A percentile compares a stretch with the other conserved stretches of the same genome.
phyloP scores from a whole-genome alignment of 352 stramenopile species.

The Phytophthora quininea region DNA sequence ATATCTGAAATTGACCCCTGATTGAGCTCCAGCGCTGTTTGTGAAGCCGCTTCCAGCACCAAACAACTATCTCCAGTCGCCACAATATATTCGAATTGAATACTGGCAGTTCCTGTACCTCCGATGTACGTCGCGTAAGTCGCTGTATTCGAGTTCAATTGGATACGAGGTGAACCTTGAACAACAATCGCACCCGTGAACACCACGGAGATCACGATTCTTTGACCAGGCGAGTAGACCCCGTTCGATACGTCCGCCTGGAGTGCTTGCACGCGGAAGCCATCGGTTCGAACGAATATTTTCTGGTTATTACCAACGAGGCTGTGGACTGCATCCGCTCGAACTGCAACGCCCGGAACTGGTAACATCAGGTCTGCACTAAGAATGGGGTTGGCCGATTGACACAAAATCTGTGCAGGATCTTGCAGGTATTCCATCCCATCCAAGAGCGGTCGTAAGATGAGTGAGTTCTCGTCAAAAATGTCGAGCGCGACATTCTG shows the following conservation, averaged over 20 bases:
- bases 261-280: constrained; percentile 47
- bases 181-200: constrained; percentile 61
- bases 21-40: constrained; percentile 54
- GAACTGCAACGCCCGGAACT: constrained; percentile 43
- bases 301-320: constrained; percentile 64
- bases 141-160: constrained; percentile 53
- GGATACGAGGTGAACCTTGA: constrained; percentile 51
- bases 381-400: constrained; percentile 38
- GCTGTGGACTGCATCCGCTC: constrained; percentile 56
- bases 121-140: constrained; percentile 55
- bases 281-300: constrained; percentile 71
- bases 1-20: constrained; percentile 57
- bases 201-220: constrained; percentile 50
- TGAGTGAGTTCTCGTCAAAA: constrained; percentile 43
- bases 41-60: constrained; percentile 55
- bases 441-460: constrained; percentile 43
- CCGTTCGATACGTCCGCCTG: constrained; percentile 43
- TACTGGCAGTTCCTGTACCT: constrained; percentile 45
- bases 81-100: constrained; percentile 72
- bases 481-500: constrained; percentile 50
- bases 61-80: constrained; percentile 43
- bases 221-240: constrained; percentile 66
- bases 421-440: constrained; percentile 32
- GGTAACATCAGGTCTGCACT: constrained; percentile 56
- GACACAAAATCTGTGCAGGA: constrained; percentile 46